phyloP scores from a whole-genome alignment of 495 filamentous ascomycete genomes.

The Platismatia glauca region DNA sequence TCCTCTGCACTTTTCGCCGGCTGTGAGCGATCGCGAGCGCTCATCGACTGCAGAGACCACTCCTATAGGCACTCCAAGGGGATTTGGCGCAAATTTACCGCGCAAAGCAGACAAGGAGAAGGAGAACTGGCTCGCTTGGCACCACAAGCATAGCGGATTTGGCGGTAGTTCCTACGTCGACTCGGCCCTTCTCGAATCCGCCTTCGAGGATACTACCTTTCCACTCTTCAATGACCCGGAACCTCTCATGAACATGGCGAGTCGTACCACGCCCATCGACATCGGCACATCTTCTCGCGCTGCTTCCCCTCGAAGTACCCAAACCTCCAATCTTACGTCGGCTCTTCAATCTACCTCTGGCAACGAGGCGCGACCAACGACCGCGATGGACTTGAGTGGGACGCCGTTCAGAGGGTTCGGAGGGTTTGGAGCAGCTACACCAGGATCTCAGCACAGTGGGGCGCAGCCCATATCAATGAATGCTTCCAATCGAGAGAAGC shows the following conservation, averaged over 20 bases:
- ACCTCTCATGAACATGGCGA: constrained; percentile 37
- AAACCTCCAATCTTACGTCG: constrained; percentile 55
- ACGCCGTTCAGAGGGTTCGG: constrained; percentile 13
- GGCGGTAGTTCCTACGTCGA: constrained; percentile 28
- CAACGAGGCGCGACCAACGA: constrained; percentile 26
- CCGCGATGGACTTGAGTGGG: constrained; percentile 23
- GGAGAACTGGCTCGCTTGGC: constrained; percentile 33
- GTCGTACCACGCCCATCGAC: constrained; percentile 52
- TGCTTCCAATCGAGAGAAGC: constrained; percentile 62
- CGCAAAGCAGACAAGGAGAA: constrained; percentile 38
- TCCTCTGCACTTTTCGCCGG: constrained; percentile 33
- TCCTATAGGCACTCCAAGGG: constrained; percentile 37
- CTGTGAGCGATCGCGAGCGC: constrained; percentile 34
- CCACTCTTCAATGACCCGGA: constrained; percentile 38
- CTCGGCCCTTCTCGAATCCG: constrained; percentile 31
- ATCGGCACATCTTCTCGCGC: constrained; percentile 51
- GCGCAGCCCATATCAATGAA: constrained; percentile 81
- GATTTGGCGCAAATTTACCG: constrained; percentile 34
- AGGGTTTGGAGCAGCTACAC: constrained; percentile 28
- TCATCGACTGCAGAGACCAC: constrained; percentile 37
- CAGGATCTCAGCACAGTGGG: constrained; percentile 50
- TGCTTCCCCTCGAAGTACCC: constrained; percentile 53
- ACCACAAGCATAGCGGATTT: constrained; percentile 30
- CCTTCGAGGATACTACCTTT: constrained; percentile 35
- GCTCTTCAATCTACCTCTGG: constrained; percentile 45